phyloP scores from a whole-genome alignment of 2,329 filamentous ascomycete genomes.

The Talaromyces sp. region DNA sequence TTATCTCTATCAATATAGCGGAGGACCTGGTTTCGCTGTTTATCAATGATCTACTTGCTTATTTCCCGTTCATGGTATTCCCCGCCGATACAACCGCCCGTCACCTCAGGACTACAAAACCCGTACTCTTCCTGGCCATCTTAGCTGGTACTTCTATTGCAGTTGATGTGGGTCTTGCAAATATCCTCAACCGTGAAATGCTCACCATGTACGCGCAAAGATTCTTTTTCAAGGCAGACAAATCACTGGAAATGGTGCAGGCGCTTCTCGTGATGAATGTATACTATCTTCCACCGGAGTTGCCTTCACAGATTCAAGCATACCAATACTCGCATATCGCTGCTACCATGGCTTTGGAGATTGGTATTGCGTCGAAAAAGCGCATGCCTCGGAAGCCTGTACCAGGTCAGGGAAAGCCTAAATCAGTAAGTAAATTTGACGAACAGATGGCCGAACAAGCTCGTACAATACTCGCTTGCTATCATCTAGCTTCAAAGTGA shows the following conservation, averaged over 20 bases:
- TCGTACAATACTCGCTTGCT: conserved; percentile 35
- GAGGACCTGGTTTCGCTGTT: conserved; percentile 35
- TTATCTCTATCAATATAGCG: conserved; percentile 34
- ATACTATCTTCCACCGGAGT: conserved; percentile 52
- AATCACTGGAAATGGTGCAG: conserved; percentile 54
- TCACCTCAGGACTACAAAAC: conserved; percentile 47
- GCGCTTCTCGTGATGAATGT: conserved; percentile 50
- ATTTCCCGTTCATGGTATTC: conserved; percentile 34
- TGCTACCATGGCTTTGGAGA: conserved; percentile 51
- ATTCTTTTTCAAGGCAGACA: conserved; percentile 51
- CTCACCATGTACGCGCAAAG: conserved; percentile 50
- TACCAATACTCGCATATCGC: conserved; percentile 56
- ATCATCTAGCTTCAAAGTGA: conserved; percentile 36
- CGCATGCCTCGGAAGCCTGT: conserved; percentile 27
- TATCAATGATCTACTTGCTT: conserved; percentile 31
- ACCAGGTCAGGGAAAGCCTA: conserved; percentile 20
- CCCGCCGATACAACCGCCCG: conserved; percentile 31
- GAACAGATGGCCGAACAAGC: conserved; percentile 37
- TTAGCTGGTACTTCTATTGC: conserved; percentile 65
- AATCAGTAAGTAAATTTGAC: conserved; percentile 24
- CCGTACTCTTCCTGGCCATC: conserved; percentile 68
- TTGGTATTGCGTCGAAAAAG: conserved; percentile 38
- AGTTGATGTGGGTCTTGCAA: conserved; percentile 45
- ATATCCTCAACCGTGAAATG: conserved; percentile 49
- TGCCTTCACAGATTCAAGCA: conserved; percentile 50